phyloP scores from a whole-genome alignment of 352 stramenopile species.

The Phytophthora syringae region DNA sequence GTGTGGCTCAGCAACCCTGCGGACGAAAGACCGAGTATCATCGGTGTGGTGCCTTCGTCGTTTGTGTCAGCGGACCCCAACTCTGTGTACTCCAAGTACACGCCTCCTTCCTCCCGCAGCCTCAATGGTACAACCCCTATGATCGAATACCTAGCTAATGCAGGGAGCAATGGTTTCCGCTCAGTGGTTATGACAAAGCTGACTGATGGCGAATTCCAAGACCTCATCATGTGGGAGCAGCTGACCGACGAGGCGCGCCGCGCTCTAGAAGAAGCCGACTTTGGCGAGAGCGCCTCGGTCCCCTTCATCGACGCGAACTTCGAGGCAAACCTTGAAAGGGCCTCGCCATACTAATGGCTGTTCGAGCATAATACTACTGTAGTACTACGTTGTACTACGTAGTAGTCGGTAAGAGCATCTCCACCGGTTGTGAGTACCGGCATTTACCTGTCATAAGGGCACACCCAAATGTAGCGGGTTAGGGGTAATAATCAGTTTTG shows the following conservation, averaged over 20 bases:
- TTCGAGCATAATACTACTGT: too few relatives aligned
- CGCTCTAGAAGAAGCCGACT: constrained; percentile 17
- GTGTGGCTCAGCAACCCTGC: constrained; percentile 41
- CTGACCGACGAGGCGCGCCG: constrained; percentile 9
- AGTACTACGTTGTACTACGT: too few relatives aligned
- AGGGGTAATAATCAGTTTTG: too few relatives aligned
- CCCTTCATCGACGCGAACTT: too few relatives aligned
- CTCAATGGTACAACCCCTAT: constrained; percentile 15
- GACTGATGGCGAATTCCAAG: constrained; percentile 14
- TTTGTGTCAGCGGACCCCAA: constrained; percentile 2
- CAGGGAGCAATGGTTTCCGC: constrained; percentile 2
- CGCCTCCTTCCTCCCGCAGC: constrained; percentile 3
- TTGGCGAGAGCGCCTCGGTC: constrained; percentile 24
- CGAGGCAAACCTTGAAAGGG: too few relatives aligned
- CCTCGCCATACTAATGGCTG: too few relatives aligned
- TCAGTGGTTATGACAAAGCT: constrained; percentile 13
- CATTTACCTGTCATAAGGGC: too few relatives aligned
- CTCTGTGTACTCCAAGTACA: constrained; percentile 32
- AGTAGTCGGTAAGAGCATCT: too few relatives aligned
- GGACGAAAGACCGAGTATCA: constrained; percentile 8
- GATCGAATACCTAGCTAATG: constrained; percentile 16
- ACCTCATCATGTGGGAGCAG: constrained; percentile 20
- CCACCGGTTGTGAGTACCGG: too few relatives aligned
- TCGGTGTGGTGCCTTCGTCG: constrained; percentile 15
- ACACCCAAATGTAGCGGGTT: too few relatives aligned